A percentile compares a stretch with the other conserved stretches of the same genome.
Conservation (phyloP, 2,329 filamentous ascomycete species). For the Scedosporium aurantiacum region DNA sequence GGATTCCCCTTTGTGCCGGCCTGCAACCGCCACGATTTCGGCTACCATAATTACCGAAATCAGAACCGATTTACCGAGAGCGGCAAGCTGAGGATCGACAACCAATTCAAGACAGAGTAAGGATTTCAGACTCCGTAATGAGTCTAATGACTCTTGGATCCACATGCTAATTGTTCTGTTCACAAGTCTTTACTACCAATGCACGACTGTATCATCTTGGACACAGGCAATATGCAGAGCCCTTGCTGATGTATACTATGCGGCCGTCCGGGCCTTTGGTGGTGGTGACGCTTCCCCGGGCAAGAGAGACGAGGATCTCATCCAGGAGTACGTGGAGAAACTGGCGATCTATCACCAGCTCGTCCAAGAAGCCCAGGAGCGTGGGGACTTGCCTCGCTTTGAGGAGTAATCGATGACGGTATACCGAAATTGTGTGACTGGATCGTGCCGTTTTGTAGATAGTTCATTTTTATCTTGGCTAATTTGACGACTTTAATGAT, state of each 20-base stretch:
- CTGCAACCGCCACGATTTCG: conserved; percentile 46
- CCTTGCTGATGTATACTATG: conserved; percentile 29
- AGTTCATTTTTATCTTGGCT: not conserved
- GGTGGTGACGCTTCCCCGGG: conserved; percentile 19
- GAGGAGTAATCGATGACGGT: not conserved
- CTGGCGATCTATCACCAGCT: conserved; percentile 20
- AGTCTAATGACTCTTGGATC: not conserved
- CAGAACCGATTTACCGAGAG: conserved; percentile 34
- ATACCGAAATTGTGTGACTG: not conserved
- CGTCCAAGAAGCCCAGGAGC: not conserved
- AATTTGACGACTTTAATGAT: not conserved
- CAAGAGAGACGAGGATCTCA: conserved; percentile 17
- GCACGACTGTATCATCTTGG: conserved; percentile 12
- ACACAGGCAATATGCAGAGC: conserved; percentile 17
- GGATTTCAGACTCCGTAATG: conserved; percentile 9
- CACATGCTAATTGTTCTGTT: not conserved
- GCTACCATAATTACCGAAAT: conserved; percentile 39
- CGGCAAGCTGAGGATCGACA: conserved; percentile 33
- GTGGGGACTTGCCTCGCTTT: not conserved
- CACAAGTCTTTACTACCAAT: conserved; percentile 25
- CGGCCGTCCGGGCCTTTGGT: conserved; percentile 25
- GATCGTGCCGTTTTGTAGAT: not conserved
- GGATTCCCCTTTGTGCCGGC: conserved; percentile 31
- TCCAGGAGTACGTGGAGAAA: conserved; percentile 22
- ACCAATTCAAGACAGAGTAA: conserved; percentile 36